Evolutionary conservation across 768 basidiomycete genomes (phyloP), one percentile per base, ranked within the genome.

Genomic region (Daedaleopsis nitida): DNA sequence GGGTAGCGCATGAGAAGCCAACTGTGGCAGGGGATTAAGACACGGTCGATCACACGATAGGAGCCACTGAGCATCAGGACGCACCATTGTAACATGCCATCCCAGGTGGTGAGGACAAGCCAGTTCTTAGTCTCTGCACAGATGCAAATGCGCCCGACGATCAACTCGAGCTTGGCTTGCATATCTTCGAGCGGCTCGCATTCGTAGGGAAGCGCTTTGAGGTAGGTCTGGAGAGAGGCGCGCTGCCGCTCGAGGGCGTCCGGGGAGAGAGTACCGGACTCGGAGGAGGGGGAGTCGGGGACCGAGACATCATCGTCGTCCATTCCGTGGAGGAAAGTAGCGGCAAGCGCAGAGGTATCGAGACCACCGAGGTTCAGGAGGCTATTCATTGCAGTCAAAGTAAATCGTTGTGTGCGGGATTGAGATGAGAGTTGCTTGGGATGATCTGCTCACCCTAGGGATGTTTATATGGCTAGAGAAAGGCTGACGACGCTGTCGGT

Each of bases 1-100:
- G 91, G 92, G 72, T 93, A 94, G 43, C 86, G 85, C 86, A 93
- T 85, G 65, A 88, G 77, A 51, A 93, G 72, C 91, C 92, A 94
- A 73, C 91, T 93, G 63, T 34, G 35, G 0, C 13, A 11, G 17
- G 45, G 45, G 17, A 24, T 13, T 21, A 49, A 57, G 24, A 19
- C 12, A 48, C 14, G 35, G 11, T 43, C 19, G 53, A 47, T 38
- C 34, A 21, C 50, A 24, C 24, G 37, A 17, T 11, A 27, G 27
- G 13, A 47, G 39, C 47, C 58, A 24, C 58, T 27, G 55, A 8
- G 37, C 44, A 21, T 52, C 24, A 34, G 45, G 50, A 68, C 80
- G 63, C 69, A 87, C 91, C 89, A 91, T 76, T 92, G 89, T 35
- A 94, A 76, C 75, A 87, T 80, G 17, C 86, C 87, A 73, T 92